Base-by-base conservation (phyloP, 2,329 filamentous ascomycete genomes). In the Triangularia setosa region DNA sequence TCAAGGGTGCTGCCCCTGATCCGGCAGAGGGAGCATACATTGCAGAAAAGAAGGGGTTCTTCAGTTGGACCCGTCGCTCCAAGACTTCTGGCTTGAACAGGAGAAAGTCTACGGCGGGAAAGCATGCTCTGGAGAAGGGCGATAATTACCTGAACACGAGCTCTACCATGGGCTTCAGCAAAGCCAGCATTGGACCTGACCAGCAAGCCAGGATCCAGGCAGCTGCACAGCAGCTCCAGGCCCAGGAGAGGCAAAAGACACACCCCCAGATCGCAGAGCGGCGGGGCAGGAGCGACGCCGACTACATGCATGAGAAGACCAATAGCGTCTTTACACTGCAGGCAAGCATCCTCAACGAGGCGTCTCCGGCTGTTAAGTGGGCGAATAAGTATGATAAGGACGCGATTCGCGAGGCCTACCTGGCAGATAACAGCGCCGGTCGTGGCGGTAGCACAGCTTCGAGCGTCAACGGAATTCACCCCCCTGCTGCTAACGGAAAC, bases 321-420 rank as follows among this genome's bases (percentile, higher is more conserved):
- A 93, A 89, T 76, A 99, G 95, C 69, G 86, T 96, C 63, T 84
- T 97, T 73, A 97, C 93, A 2, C 80, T 98, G 56, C 93, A 97
- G 74, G 90, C 93, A 1, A 85, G 88, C 61, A 90, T 98, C 67
- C 83, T 93, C 72, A 92, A 84, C 61, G 95, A 97, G 75, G 94
- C 93, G 18, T 95, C 91, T 8, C 91, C 93, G 24, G 95, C 95
- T 1, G 90, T 99, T 88, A 96, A 97, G 76, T 99, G 95, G 95
- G 92, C 94, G 30, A 94, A 84, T 76, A 93, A 93, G 72, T 98
- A 97, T 74, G 95, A 98, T 78, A 96, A 95, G 78, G 89, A 95
- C 72, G 83, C 89, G 7, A 89, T 96, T 67, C 88, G 93, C 61
- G 88, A 92, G 68, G 88, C 91, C n/a, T 98, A 98, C 76, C 82